Evolutionary conservation across 2,329 filamentous ascomycete genomes (phyloP), one percentile per base, ranked within the genome.

Genomic region (Aspergillus ruber): DNA sequence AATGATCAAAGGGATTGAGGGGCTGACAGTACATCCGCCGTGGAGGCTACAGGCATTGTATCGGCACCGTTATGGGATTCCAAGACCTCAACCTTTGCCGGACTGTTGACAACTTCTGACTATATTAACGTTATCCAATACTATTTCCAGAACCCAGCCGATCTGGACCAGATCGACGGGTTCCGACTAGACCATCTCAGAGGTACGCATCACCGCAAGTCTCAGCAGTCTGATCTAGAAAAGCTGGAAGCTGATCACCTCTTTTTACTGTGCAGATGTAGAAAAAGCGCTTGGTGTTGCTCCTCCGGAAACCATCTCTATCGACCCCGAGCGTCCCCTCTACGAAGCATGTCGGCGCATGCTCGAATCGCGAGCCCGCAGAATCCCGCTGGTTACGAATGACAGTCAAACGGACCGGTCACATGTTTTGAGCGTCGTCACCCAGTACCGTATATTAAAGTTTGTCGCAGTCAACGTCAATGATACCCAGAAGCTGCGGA

Each of bases 121-220:
- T 98, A 93, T 68, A 94, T 98, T 73, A 98, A 98, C 64, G 86
- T 98, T 48, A 95, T 98, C 36, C 91, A 97, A 68, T 98, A 98
- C 72, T 97, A 98, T 75, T 96, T 90, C 77, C 90, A 97, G 70
- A 94, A 93, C 59, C 93, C 91, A 2, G 88, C 95, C 56, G 86
- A 90, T 49, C 80, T 97, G 51, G 83, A 84, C 56, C 84, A 91
- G 64, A 87, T 98, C 59, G 93, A 97, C 57, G 88, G 95, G 68
- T 96, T 98, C 67, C 85, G 89, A 42, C 74, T 98, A 52, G 91
- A 88, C 72, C 95, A 89, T 64, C 79, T 98, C 49, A 82, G 91
- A 80, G 88, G 90, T 95, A 75, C 50, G 75, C 57, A 10, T 33
- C 33, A 51, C 49, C 25, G n/a, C 13, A 6, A 35, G 33, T 35